These are phyloP conservation scores for Polytrichum commune DNA, from an alignment of 225 moss, liverwort and hornwort genomes.

Conservation along the genomic window DNA sequence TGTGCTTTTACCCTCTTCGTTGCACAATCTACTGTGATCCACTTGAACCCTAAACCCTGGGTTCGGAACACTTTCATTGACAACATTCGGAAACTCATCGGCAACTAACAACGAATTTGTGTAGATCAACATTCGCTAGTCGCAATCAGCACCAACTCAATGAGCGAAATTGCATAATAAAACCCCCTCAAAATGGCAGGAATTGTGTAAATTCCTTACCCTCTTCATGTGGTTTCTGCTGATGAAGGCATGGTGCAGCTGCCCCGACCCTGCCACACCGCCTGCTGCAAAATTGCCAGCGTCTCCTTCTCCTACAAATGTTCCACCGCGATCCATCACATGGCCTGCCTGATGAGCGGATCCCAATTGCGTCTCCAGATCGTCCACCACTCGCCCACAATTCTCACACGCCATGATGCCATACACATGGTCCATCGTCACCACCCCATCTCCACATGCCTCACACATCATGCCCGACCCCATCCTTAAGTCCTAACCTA, in stretches of 20 bases:
- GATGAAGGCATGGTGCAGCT: constrained; percentile 10
- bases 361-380: constrained; percentile 60
- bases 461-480: constrained; percentile 38
- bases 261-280: constrained; percentile 25
- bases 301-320: constrained; percentile 52
- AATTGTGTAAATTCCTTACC: constrained; percentile 12
- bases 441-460: constrained; percentile 66
- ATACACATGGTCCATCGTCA: constrained; percentile 68
- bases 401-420: constrained; percentile 82
- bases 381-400: constrained; percentile 75
- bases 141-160: too few species aligned
- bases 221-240: constrained; percentile 36
- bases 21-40: too few species aligned
- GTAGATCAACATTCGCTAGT: too few species aligned
- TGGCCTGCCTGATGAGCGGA: constrained; percentile 72
- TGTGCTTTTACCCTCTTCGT: too few species aligned
- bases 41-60: too few species aligned
- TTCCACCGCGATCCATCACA: constrained; percentile 75
- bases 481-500: constrained; percentile 14
- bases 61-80: too few species aligned
- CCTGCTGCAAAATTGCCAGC: constrained; percentile 60
- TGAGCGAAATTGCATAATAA: too few species aligned
- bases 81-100: too few species aligned
- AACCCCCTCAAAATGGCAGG: too few species aligned
- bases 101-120: too few species aligned